Percentiles rank a stretch among this genome's conserved stretches.
Evolutionary conservation across 306 rosid genomes (phyloP).

Genomic region (Trifolium subterraneum): DNA sequence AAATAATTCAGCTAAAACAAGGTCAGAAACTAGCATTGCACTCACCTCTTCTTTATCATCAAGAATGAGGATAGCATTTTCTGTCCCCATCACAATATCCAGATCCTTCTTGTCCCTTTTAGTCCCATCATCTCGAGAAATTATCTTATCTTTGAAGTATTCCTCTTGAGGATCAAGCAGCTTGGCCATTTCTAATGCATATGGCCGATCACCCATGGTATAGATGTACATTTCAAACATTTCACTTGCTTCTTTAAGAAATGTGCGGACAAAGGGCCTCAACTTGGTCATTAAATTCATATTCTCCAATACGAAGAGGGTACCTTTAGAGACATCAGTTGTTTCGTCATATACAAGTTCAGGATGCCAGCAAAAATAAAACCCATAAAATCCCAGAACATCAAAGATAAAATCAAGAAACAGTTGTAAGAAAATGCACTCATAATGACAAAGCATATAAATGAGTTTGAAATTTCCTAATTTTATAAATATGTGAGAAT

Average conservation of each 20-base stretch:
- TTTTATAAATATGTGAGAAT: too few species aligned
- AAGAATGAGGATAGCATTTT: slow-evolving; percentile 82
- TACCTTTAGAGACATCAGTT: slow-evolving; percentile 69
- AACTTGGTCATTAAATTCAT: slow-evolving; percentile 84
- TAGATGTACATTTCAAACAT: slow-evolving; percentile 82
- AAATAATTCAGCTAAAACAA: slow-evolving; percentile 20
- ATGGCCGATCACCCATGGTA: slow-evolving; percentile 87
- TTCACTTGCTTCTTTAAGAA: slow-evolving; percentile 75
- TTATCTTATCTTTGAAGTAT: slow-evolving; percentile 72
- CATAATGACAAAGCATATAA: slow-evolving; percentile 31
- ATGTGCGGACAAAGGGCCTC: slow-evolving; percentile 77
- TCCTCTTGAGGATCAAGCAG: slow-evolving; percentile 80
- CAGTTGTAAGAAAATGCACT: slow-evolving; percentile 23
- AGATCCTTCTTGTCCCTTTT: slow-evolving; percentile 83
- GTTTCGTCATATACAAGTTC: slow-evolving; percentile 31
- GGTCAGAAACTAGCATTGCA: slow-evolving; percentile 39
- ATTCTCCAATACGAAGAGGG: slow-evolving; percentile 59
- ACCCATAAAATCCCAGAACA: slow-evolving; percentile 15
- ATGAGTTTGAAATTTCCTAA: slow-evolving; percentile 8
- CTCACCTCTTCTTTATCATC: slow-evolving; percentile 90
- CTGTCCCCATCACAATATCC: slow-evolving; percentile 83
- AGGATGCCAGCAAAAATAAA: slow-evolving; percentile 18
- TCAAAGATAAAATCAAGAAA: slow-evolving; percentile 11
- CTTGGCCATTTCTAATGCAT: slow-evolving; percentile 85
- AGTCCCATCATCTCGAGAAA: slow-evolving; percentile 92